These are phyloP conservation scores for Aurinia saxatilis DNA, from an alignment of 345 rosid species.

Conservation along the genomic window DNA sequence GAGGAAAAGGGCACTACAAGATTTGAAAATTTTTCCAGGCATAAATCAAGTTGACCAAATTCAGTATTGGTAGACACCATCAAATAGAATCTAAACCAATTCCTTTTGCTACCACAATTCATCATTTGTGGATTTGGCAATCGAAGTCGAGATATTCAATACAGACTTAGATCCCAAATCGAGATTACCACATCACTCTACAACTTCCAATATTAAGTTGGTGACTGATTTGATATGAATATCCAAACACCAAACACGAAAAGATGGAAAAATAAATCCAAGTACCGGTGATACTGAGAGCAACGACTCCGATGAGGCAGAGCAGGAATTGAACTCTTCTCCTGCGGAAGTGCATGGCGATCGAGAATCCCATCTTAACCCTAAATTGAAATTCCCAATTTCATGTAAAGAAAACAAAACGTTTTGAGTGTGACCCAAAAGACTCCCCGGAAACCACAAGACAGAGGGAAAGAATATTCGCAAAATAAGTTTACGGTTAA, in stretches of 20 bases:
- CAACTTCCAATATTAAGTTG: not conserved
- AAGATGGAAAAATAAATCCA: not conserved
- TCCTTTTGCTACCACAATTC: too few relatives aligned
- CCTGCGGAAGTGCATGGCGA: slow-evolving; percentile 50
- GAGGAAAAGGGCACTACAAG: not conserved
- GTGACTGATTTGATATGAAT: not conserved
- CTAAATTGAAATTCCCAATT: not conserved
- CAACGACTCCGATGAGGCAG: slow-evolving; percentile 43
- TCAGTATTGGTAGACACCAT: not conserved
- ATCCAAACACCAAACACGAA: not conserved
- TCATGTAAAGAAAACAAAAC: not conserved
- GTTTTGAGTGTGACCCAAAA: slow-evolving; percentile 10
- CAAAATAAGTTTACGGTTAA: not conserved
- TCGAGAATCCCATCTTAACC: not conserved
- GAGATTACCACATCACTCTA: not conserved
- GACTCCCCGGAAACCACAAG: not conserved
- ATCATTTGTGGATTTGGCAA: not conserved
- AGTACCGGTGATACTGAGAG: slow-evolving; percentile 70
- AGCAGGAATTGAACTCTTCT: slow-evolving; percentile 43
- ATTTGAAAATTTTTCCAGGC: not conserved
- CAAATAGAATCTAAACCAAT: not conserved
- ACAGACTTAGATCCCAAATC: not conserved
- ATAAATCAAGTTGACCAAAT: not conserved
- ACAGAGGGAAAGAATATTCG: slow-evolving; percentile 17
- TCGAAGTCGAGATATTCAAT: not conserved